Percentiles rank a stretch among this genome's conserved stretches.
phyloP scores from a whole-genome alignment of 352 stramenopile genomes.

The Pythium sp. region DNA sequence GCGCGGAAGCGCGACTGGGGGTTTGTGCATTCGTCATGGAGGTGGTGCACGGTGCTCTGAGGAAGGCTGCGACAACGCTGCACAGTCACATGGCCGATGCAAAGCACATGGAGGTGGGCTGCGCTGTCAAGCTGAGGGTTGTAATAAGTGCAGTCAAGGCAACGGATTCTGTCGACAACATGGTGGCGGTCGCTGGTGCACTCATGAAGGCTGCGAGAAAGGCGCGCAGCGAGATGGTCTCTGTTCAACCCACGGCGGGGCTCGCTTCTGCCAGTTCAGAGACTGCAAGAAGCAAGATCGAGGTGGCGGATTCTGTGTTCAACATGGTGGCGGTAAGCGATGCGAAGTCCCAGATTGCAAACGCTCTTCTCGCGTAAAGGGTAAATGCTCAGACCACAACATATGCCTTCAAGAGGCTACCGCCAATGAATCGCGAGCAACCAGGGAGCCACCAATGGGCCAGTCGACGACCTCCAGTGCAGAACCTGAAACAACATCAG shows the following conservation, averaged over 20 bases:
- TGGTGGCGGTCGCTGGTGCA: neutral
- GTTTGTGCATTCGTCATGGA: constrained; percentile 1
- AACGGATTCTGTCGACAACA: constrained; percentile 3
- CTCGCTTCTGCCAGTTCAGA: constrained; percentile 9
- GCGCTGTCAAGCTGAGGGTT: constrained; percentile 32
- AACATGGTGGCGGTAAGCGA: no score
- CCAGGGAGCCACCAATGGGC: no score
- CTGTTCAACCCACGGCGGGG: neutral
- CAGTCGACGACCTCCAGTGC: no score
- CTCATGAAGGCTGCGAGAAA: constrained; percentile 2
- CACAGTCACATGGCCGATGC: constrained; percentile 76
- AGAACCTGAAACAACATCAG: no score
- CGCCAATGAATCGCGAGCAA: no score
- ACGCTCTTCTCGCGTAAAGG: no score
- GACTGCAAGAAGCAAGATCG: constrained; percentile 86
- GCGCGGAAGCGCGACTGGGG: neutral
- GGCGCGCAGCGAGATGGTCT: neutral
- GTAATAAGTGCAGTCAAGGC: neutral
- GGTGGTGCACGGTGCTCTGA: neutral
- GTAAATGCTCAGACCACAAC: no score
- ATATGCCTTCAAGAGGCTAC: no score
- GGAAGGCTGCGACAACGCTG: neutral
- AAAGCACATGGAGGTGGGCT: constrained; percentile 73
- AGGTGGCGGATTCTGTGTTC: constrained; percentile 50
- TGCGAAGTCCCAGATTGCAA: no score